These are phyloP conservation scores for Lentinula detonsa DNA, from an alignment of 768 basidiomycete species.

Conservation along the genomic window DNA sequence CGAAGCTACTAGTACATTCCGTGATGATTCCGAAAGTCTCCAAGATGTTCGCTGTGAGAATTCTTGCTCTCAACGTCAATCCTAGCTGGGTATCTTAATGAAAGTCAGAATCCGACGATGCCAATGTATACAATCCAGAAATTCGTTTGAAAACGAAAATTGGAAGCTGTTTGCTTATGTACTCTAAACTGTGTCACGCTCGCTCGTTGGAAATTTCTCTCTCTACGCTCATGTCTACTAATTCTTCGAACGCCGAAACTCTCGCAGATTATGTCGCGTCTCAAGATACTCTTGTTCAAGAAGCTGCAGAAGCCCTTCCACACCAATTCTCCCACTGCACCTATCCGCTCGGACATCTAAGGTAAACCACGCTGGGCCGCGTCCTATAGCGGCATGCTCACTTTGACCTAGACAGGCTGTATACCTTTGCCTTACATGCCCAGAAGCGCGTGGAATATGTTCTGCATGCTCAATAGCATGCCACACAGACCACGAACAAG, in stretches of 20 bases:
- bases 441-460: slow-evolving; percentile 63
- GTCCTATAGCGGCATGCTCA: slow-evolving; percentile 2
- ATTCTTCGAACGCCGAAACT: slow-evolving; percentile 14
- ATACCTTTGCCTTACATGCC: slow-evolving; percentile 76
- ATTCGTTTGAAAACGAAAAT: too few species aligned
- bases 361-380: slow-evolving; percentile 23
- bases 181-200: too few species aligned
- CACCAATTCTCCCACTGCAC: slow-evolving; percentile 65
- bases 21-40: not conserved
- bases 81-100: too few species aligned
- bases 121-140: too few species aligned
- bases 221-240: not conserved
- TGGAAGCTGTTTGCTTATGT: too few species aligned
- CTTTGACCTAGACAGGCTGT: slow-evolving; percentile 57
- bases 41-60: too few species aligned
- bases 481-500: slow-evolving; percentile 80
- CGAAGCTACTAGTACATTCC: slow-evolving; percentile 2
- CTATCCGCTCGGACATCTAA: slow-evolving; percentile 48
- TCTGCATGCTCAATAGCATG: slow-evolving; percentile 84
- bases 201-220: slow-evolving; percentile 9
- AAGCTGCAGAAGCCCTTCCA: slow-evolving; percentile 53
- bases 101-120: too few species aligned
- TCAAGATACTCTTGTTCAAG: slow-evolving; percentile 44
- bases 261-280: slow-evolving; percentile 40
- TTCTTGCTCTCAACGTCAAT: too few species aligned